These are phyloP conservation scores for Naematelia encephala DNA, from an alignment of 768 basidiomycete species.

Conservation along the genomic window DNA sequence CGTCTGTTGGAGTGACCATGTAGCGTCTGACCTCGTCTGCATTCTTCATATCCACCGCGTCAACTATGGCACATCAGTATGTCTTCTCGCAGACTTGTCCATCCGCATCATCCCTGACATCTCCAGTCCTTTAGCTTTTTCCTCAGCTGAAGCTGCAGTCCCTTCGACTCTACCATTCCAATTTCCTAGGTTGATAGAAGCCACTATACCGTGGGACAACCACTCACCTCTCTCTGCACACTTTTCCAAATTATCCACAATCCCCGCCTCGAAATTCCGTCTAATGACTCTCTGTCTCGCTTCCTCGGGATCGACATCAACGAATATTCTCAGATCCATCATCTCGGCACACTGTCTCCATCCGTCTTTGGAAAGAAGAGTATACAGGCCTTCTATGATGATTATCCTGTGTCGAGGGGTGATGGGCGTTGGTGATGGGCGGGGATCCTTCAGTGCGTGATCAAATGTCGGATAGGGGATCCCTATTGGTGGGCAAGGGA, in stretches of 20 bases:
- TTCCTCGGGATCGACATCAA: slow-evolving; percentile 59
- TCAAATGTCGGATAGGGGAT: slow-evolving; percentile 60
- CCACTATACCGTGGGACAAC: too few relatives aligned
- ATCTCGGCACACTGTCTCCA: slow-evolving; percentile 65
- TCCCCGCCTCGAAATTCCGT: slow-evolving; percentile 72
- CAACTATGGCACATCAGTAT: too few relatives aligned
- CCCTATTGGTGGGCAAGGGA: slow-evolving; percentile 11
- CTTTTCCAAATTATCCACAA: slow-evolving; percentile 63
- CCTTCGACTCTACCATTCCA: too few relatives aligned
- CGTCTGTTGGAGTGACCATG: slow-evolving; percentile 13
- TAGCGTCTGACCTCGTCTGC: slow-evolving; percentile 12
- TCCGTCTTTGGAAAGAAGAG: slow-evolving; percentile 64
- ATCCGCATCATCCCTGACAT: too few relatives aligned
- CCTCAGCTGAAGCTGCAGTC: too few relatives aligned
- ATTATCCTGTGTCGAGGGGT: slow-evolving; percentile 67
- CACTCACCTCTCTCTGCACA: slow-evolving; percentile 10
- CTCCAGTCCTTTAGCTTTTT: too few relatives aligned
- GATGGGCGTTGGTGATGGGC: slow-evolving; percentile 60
- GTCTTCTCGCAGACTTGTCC: too few relatives aligned
- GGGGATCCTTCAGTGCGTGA: slow-evolving; percentile 81
- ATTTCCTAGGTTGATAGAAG: too few relatives aligned
- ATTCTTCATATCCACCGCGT: slow-evolving; percentile 26
- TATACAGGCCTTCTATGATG: slow-evolving; percentile 84
- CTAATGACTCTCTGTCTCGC: slow-evolving; percentile 63
- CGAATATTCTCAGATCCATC: slow-evolving; percentile 75